These are phyloP conservation scores for Volvox reticuliferus DNA, from an alignment of 139 green algal species.

Conservation along the genomic window DNA sequence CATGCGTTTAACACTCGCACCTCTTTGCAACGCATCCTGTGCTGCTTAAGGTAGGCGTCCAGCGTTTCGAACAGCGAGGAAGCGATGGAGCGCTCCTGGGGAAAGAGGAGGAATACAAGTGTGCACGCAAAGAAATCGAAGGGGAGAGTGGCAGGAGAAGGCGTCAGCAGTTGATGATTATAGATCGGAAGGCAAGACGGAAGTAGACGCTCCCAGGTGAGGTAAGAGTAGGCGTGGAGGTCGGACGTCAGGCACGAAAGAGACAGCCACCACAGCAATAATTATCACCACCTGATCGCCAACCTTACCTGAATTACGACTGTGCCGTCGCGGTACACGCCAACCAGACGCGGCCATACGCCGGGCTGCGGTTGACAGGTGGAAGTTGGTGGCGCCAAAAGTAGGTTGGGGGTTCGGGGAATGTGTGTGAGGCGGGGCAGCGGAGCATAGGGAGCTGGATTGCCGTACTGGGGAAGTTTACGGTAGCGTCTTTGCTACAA, in stretches of 20 bases:
- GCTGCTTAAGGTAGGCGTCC: slow-evolving; percentile 61
- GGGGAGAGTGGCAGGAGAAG: background rate
- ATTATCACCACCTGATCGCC: background rate
- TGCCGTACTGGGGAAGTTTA: no score
- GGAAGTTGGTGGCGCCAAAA: background rate
- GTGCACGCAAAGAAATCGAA: background rate
- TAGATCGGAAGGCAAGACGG: background rate
- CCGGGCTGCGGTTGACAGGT: background rate
- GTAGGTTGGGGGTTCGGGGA: no score
- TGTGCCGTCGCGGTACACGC: slow-evolving; percentile 19
- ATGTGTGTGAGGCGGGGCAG: background rate
- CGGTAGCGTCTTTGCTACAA: no score
- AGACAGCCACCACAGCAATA: background rate
- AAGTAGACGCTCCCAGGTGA: background rate
- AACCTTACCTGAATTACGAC: slow-evolving; percentile 1
- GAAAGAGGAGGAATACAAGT: background rate
- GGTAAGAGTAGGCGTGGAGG: background rate
- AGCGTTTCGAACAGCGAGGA: slow-evolving; percentile 54
- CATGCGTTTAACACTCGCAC: background rate
- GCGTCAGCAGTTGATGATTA: background rate
- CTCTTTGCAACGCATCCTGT: slow-evolving; percentile 30
- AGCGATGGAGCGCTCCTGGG: slow-evolving; percentile 38
- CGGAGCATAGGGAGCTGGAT: no score
- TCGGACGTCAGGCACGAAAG: background rate
- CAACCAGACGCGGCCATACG: slow-evolving; percentile 30